Conservation (phyloP, 2,329 filamentous ascomycete species). For the Cladosporium phlei region DNA sequence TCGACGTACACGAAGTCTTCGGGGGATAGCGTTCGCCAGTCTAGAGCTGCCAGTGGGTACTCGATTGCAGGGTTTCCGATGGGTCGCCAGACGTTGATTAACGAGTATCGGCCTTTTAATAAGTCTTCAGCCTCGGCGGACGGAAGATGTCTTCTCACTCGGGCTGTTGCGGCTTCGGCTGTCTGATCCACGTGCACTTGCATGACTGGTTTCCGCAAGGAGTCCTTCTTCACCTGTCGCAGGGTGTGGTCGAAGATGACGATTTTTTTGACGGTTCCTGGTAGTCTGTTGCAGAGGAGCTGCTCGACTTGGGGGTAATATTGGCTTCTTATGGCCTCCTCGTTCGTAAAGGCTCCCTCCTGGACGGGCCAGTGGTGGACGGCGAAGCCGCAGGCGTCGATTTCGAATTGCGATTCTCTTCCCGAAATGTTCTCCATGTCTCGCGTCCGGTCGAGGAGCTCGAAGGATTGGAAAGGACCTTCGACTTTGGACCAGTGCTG, state of each 20-base stretch:
- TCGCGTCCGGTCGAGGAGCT: conserved; percentile 42
- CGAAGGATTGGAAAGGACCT: conserved; percentile 52
- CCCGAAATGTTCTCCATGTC: conserved; percentile 54
- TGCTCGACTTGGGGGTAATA: conserved; percentile 62
- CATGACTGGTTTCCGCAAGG: conserved; percentile 61
- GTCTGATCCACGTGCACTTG: conserved; percentile 71
- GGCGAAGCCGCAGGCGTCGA: conserved; percentile 56
- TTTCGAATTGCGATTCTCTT: conserved; percentile 47
- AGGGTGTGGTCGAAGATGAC: conserved; percentile 72
- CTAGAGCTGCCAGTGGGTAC: conserved; percentile 64
- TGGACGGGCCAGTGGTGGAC: conserved; percentile 49
- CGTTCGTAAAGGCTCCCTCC: conserved; percentile 54
- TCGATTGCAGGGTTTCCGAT: conserved; percentile 61
- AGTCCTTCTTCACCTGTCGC: conserved; percentile 49
- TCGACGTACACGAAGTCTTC: conserved; percentile 58
- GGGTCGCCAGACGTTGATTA: conserved; percentile 68
- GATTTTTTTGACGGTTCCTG: conserved; percentile 55
- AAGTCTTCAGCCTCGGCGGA: conserved; percentile 53
- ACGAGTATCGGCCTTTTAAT: conserved; percentile 56
- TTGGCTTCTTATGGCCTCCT: conserved; percentile 47
- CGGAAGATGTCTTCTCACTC: conserved; percentile 58
- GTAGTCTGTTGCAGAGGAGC: conserved; percentile 51
- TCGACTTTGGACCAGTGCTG: conserved; percentile 64
- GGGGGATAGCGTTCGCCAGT: conserved; percentile 55
- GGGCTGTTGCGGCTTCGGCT: conserved; percentile 54